These are phyloP conservation scores for Jacaranda copaia DNA, from an alignment of 257 asterid genomes.

Conservation along the genomic window DNA sequence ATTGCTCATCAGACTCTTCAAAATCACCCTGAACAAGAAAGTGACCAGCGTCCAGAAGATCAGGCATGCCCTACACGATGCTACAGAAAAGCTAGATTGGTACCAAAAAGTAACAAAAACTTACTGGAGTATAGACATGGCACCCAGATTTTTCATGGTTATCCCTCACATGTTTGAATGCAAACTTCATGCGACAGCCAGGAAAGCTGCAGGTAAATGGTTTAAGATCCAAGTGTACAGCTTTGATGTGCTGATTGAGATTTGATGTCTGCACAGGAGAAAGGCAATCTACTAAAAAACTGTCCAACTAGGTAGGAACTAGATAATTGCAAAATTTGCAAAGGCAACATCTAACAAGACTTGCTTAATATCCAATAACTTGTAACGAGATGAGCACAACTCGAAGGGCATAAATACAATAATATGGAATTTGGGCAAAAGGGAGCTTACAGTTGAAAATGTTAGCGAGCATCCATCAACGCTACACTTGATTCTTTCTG, in stretches of 20 bases:
- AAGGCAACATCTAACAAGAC: neutral
- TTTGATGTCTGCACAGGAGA: conserved; percentile 64
- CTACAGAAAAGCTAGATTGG: neutral
- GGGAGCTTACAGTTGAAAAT: conserved; percentile 69
- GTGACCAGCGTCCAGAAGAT: neutral
- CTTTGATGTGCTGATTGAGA: conserved; percentile 80
- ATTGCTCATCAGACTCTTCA: conserved; percentile 72
- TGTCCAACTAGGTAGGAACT: neutral
- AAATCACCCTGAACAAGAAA: conserved; percentile 72
- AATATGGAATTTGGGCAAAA: neutral
- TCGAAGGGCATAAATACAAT: neutral
- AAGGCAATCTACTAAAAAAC: neutral
- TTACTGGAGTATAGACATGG: conserved; percentile 71
- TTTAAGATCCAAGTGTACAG: conserved; percentile 65
- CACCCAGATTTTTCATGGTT: conserved; percentile 79
- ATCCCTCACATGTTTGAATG: conserved; percentile 92
- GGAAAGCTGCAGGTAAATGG: conserved; percentile 68
- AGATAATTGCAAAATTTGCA: neutral
- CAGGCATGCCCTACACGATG: neutral
- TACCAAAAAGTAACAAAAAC: conserved; percentile 15
- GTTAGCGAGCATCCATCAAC: conserved; percentile 59
- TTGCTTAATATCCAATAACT: neutral
- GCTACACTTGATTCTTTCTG: conserved; percentile 61
- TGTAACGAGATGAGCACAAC: neutral
- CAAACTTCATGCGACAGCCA: conserved; percentile 70